Percentiles rank a stretch among this genome's conserved stretches.
Evolutionary conservation across 2,329 filamentous ascomycete genomes (phyloP).

Genomic region (Trichoderma sp.): DNA sequence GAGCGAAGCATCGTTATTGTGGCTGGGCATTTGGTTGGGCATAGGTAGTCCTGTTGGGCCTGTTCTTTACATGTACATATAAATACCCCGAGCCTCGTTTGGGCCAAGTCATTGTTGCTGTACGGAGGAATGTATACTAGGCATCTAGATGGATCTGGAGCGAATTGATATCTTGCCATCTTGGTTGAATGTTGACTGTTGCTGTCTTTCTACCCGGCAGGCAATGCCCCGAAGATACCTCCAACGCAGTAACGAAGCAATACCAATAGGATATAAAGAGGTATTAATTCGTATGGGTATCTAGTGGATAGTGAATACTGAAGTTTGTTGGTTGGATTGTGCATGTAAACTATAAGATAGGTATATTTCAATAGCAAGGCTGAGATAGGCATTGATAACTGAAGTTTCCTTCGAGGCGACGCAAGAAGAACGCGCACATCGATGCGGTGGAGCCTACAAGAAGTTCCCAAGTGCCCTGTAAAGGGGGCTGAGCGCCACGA

Average conservation of each 20-base stretch:
- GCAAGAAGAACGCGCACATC: not conserved
- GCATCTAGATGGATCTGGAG: not conserved
- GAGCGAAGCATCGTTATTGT: not conserved
- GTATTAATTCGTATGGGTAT: not conserved
- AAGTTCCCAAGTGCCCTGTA: not conserved
- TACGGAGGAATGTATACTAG: not conserved
- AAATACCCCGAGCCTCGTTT: conserved; percentile 1
- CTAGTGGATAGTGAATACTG: not conserved
- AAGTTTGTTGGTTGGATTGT: not conserved
- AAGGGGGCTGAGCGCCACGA: not conserved
- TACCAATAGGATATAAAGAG: not conserved
- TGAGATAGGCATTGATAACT: not conserved
- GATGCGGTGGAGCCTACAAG: not conserved
- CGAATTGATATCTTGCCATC: not conserved
- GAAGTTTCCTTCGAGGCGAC: not conserved
- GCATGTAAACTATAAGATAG: not conserved
- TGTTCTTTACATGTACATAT: not conserved
- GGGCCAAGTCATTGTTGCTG: not conserved
- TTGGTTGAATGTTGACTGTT: not conserved
- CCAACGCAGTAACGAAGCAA: not conserved
- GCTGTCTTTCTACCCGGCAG: not conserved
- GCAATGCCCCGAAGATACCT: not conserved
- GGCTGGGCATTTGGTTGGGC: not conserved
- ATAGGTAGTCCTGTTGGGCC: not conserved
- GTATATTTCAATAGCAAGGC: not conserved